A percentile compares a stretch with the other conserved stretches of the same genome.
Conservation (phyloP, 2,329 filamentous ascomycete genomes). For the Talaromyces rugulosus region DNA sequence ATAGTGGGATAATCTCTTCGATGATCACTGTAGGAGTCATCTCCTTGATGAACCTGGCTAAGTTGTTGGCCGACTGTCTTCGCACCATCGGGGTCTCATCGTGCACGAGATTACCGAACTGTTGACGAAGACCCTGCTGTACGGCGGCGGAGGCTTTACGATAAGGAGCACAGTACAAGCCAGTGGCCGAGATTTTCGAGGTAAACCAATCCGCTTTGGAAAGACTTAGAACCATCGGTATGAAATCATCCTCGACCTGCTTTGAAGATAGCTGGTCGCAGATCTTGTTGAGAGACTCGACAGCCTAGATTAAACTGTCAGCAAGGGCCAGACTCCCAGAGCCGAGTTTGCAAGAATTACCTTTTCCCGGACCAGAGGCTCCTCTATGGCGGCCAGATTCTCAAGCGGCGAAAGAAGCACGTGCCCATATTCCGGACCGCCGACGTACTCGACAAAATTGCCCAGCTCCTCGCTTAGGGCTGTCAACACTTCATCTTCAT, state of each 20-base stretch:
- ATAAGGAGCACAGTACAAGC: slow-evolving; percentile 91
- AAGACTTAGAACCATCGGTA: slow-evolving; percentile 89
- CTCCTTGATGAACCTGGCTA: slow-evolving; percentile 96
- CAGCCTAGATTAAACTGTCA: slow-evolving; percentile 59
- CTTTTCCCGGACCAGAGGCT: slow-evolving; percentile 97
- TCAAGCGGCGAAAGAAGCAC: slow-evolving; percentile 95
- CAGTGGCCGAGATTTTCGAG: slow-evolving; percentile 96
- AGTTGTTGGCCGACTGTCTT: slow-evolving; percentile 90
- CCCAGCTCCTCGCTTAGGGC: slow-evolving; percentile 96
- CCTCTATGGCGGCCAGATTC: slow-evolving; percentile 97
- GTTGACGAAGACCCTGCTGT: slow-evolving; percentile 85
- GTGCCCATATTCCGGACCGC: slow-evolving; percentile 87
- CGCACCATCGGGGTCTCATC: slow-evolving; percentile 99
- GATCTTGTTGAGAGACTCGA: slow-evolving; percentile 99
- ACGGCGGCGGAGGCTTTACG: slow-evolving; percentile 81
- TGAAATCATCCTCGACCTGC: slow-evolving; percentile 96
- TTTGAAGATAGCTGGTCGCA: slow-evolving; percentile 84
- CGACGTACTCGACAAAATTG: slow-evolving; percentile 95
- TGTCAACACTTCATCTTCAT: slow-evolving; percentile 97
- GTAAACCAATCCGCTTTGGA: slow-evolving; percentile 99
- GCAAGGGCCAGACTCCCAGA: slow-evolving; percentile 12
- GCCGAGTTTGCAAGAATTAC: slow-evolving; percentile 45
- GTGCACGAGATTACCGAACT: slow-evolving; percentile 89
- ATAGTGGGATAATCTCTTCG: slow-evolving; percentile 98
- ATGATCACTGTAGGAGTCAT: slow-evolving; percentile 90